Base-by-base conservation (phyloP, 2,329 filamentous ascomycete species). In the Ophiostoma piceae region DNA sequence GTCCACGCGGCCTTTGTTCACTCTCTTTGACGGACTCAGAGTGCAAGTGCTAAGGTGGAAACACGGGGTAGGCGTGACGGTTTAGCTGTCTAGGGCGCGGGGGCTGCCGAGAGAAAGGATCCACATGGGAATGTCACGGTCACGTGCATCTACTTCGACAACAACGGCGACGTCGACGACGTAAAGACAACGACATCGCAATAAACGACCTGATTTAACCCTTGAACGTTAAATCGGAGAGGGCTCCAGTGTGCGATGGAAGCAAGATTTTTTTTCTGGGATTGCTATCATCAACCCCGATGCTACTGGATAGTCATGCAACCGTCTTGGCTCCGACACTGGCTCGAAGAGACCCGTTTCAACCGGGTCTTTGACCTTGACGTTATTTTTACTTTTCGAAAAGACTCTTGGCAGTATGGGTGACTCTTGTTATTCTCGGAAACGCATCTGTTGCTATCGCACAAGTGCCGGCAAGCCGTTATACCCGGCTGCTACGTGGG, bases 71-170 rank as follows among this genome's bases (percentile, higher is more conserved):
- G 51, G 51, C 51, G 8, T 11, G 51, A 57, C 51, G 22, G 51
- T 16, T 22, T 19, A 66, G 62, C 8, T 39, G 62, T 43, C 22
- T 62, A 62, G 26, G 8, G 57, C 26, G 26, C 57, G 57, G 57
- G 26, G 57, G 57, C 26, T 62, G 57, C 57, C 57, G 57, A 62
- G 26, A 62, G 51, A 32, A 19, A 62, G 11, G 57, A 62, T 26
- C 26, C 57, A 62, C 26, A 62, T 62, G 26, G 54, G 22, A 19
- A 19, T 16, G 4, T 0, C 9, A 32, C 7, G 12, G 57, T 62
- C 57, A 62, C 57, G 57, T 62, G 57, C 26, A 62, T 16, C 4
- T 11, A 26, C 51, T 26, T 62, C 26, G 57, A 62, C 57, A 16
- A 32, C 57, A 62, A 62, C 57, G 26, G 7, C 35, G 35, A 35